phyloP scores from a whole-genome alignment of 257 asterid species.

The Primulina huaijiensis region DNA sequence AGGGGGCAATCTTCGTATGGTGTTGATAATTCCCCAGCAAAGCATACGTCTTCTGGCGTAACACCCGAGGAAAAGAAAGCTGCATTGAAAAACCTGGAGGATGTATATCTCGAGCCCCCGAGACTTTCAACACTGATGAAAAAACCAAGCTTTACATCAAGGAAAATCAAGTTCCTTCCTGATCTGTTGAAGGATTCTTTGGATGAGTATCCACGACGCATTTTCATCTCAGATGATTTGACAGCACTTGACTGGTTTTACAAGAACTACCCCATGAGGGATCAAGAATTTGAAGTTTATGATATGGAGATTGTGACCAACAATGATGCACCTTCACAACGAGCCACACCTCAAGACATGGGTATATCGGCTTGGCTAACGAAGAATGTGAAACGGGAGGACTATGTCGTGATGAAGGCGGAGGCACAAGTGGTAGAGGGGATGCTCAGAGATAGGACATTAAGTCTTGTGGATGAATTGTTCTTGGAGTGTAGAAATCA shows the following conservation, averaged over 20 bases:
- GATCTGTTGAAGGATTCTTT: constrained; percentile 42
- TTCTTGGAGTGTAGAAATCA: constrained; percentile 74
- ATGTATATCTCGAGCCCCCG: constrained; percentile 49
- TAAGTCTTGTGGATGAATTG: constrained; percentile 65
- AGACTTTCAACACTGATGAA: constrained; percentile 15
- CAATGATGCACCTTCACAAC: constrained; percentile 15
- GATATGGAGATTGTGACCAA: constrained; percentile 27
- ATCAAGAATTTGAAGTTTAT: constrained; percentile 39
- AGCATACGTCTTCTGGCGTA: constrained; percentile 22
- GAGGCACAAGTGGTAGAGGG: constrained; percentile 77
- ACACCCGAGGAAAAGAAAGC: constrained; percentile 36
- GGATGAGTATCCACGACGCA: constrained; percentile 40
- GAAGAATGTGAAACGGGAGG: constrained; percentile 52
- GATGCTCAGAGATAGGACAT: constrained; percentile 48
- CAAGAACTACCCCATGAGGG: constrained; percentile 43
- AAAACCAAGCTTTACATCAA: constrained; percentile 14
- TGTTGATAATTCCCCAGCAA: not conserved
- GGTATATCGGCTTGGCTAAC: constrained; percentile 54
- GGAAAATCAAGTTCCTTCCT: constrained; percentile 39
- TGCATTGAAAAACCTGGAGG: constrained; percentile 48
- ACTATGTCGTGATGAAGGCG: constrained; percentile 82
- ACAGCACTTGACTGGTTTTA: constrained; percentile 39
- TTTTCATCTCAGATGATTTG: constrained; percentile 38
- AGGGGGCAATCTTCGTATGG: constrained; percentile 5
- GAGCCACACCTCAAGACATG: constrained; percentile 12